Evolutionary conservation across 768 basidiomycete genomes (phyloP).

Genomic region (Panus rudis): DNA sequence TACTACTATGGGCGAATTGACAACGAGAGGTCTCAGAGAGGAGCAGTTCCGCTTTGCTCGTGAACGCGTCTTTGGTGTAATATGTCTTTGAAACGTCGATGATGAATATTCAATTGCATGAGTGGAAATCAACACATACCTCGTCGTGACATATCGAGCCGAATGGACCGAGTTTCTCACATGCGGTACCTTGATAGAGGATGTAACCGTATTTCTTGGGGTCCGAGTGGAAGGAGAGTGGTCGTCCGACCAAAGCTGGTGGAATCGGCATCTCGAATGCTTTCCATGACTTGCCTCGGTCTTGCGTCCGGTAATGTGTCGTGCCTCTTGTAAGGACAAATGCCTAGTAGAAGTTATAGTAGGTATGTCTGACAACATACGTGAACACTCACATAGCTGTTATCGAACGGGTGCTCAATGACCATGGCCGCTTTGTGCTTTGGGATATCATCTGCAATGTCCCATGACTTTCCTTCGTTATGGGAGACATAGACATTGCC

Average conservation of each 20-base stretch:
- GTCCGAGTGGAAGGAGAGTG: constrained; percentile 86
- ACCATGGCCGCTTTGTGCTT: constrained; percentile 64
- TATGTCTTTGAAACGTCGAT: constrained; percentile 55
- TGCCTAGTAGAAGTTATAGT: constrained; percentile 44
- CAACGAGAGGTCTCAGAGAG: constrained; percentile 71
- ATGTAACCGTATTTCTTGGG: constrained; percentile 63
- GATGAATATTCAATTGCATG: too few relatives aligned
- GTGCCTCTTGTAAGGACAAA: constrained; percentile 74
- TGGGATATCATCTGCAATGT: constrained; percentile 38
- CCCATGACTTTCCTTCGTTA: constrained; percentile 82
- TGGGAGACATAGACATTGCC: constrained; percentile 71
- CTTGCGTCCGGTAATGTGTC: constrained; percentile 81
- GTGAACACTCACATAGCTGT: constrained; percentile 48
- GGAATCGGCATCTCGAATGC: constrained; percentile 60
- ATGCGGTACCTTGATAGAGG: constrained; percentile 70
- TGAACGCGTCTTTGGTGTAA: constrained; percentile 83
- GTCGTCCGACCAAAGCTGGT: constrained; percentile 51
- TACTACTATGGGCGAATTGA: constrained; percentile 83
- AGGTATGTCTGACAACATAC: not conserved
- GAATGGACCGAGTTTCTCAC: constrained; percentile 45
- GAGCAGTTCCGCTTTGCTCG: constrained; percentile 48
- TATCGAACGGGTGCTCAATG: constrained; percentile 83
- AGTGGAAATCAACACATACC: constrained; percentile 33
- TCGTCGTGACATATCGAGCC: constrained; percentile 61
- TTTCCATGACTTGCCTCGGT: constrained; percentile 86